Percentiles rank a stretch among this genome's conserved stretches.
Conservation (phyloP, 495 filamentous ascomycete species). For the Immersiella caudata region DNA sequence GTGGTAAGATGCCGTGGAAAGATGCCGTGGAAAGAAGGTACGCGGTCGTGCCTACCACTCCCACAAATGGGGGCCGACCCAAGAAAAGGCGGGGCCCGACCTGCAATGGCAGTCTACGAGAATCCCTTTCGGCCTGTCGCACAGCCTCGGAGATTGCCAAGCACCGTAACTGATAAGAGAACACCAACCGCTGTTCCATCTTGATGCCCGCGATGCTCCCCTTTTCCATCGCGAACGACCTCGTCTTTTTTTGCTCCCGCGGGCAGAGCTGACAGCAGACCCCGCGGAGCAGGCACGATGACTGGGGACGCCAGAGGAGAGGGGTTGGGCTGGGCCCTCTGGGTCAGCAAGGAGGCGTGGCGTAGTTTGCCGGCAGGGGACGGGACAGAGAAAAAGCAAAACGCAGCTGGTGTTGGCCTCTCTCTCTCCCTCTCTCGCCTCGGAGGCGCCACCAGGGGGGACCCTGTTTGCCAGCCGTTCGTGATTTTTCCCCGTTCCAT, state of each 20-base stretch:
- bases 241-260: neutral
- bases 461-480: conserved; percentile 11
- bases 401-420: neutral
- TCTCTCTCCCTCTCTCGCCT: too few relatives aligned
- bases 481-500: too few relatives aligned
- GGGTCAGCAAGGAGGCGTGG: neutral
- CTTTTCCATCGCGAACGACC: neutral
- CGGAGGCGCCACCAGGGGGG: conserved; percentile 8
- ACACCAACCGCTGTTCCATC: neutral
- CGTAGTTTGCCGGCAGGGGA: neutral
- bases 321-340: conserved; percentile 3
- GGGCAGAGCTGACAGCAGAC: conserved; percentile 6
- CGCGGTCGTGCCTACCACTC: neutral
- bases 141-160: conserved; percentile 17
- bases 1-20: neutral
- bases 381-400: conserved; percentile 10
- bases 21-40: neutral
- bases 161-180: conserved; percentile 8
- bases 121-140: neutral
- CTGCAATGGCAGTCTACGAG: neutral
- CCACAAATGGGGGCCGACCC: neutral
- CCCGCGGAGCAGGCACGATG: neutral
- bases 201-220: neutral
- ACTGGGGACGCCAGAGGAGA: neutral
- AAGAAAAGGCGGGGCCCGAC: neutral